These are phyloP conservation scores for Stentor coeruleus DNA, from an alignment of 73 alveolate species.

Conservation along the genomic window DNA sequence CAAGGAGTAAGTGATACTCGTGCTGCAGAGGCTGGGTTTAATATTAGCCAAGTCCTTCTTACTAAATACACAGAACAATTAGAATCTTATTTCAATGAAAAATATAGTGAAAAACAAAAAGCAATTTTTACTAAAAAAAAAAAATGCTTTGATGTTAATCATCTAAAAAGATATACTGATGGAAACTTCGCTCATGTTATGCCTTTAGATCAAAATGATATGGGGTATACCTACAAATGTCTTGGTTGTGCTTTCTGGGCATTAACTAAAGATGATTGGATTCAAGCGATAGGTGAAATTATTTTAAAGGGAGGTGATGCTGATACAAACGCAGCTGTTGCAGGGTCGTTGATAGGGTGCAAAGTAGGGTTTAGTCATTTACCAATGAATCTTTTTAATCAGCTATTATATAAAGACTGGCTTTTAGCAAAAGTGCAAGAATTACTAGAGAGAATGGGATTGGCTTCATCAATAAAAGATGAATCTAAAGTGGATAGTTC, in stretches of 20 bases:
- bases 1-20: conserved; percentile 1
- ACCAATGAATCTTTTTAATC: conserved; percentile 25
- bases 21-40: neutral
- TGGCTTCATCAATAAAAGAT: neutral
- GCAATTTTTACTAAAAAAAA: neutral
- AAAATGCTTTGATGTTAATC: conserved; percentile 12
- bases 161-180: neutral
- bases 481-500: no score
- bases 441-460: neutral
- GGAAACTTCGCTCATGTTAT: neutral
- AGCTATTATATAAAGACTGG: conserved; percentile 8
- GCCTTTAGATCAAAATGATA: neutral
- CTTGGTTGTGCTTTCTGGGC: neutral
- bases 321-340: conserved; percentile 66
- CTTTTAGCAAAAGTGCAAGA: neutral
- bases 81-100: neutral
- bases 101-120: conserved; percentile 21
- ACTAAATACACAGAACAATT: conserved; percentile 10
- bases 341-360: conserved; percentile 56
- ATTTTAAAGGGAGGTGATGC: conserved; percentile 56
- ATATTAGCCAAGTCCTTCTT: neutral
- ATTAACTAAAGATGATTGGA: conserved; percentile 22
- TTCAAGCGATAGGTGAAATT: conserved; percentile 39
- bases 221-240: conserved; percentile 8
- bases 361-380: conserved; percentile 27